Base-by-base conservation (phyloP, 208 protist species). In the Wallacemonas sp. region DNA sequence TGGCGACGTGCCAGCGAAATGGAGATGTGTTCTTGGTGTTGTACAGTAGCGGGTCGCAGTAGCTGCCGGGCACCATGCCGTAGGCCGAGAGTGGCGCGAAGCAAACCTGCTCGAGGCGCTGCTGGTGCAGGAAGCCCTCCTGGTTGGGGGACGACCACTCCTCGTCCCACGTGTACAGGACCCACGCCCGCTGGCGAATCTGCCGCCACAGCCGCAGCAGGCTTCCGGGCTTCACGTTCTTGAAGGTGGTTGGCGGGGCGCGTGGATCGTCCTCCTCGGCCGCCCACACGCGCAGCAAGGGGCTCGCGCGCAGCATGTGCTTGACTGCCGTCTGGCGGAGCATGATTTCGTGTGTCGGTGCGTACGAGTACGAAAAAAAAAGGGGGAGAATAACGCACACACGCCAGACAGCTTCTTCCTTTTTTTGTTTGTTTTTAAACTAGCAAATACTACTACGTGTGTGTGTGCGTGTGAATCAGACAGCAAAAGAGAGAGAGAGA, bases 11-110 rank as follows among this genome's bases (percentile, higher is more conserved):
- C 87, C 89, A 95, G 65, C 89, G 89, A 53, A 95, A 95, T 0
- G 89, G 89, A 12, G 89, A 93, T 22, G 89, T 95, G 71, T 85
- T 83, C 66, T 95, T 95, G 9, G 89, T 95, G 77, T 95, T 95
- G 72, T 95, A 95, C 74, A 95, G 74, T 45, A 95, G 69, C 32
- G 89, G 89, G 55, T 95, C 89, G 67, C 86, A 93, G 83, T 95
- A 95, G 48, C 79, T 89, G 32, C 89, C 89, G 17, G 89, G 89
- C 30, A 95, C 89, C 86, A 93, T 92, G 57, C 89, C 89, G 64
- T 95, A 93, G 21, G 89, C 85, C 0, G 89, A 95, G 15, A 93
- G 71, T 2, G 89, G 89, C 0, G 87, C 83, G 52, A 93, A 95
- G 83, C 86, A 93, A 3, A 95, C 76, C 81, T 95, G 86, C 75